Conservation (phyloP, 2,329 filamentous ascomycete genomes). For the Ophiostoma ips region DNA sequence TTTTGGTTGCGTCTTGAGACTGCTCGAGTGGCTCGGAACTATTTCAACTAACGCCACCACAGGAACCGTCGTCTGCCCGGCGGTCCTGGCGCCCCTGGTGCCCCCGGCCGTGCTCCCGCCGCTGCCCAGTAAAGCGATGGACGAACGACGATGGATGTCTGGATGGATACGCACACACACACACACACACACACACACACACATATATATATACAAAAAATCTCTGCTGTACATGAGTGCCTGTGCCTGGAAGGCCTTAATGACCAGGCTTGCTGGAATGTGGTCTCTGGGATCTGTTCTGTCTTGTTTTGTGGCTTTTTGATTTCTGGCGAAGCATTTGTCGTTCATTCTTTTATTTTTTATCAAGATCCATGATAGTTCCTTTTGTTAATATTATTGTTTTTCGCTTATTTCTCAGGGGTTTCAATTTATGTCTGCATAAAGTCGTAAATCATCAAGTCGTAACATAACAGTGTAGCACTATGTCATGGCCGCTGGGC, state of each 20-base stretch:
- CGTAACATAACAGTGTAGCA: not conserved
- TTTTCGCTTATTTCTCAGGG: not conserved
- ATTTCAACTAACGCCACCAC: constrained; percentile 14
- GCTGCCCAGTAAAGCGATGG: constrained; percentile 6
- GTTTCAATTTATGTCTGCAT: not conserved
- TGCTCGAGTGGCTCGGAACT: not conserved
- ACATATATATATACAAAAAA: not conserved
- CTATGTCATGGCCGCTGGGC: not conserved
- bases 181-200: too few species aligned
- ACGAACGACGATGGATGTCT: not conserved
- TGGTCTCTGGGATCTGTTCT: not conserved
- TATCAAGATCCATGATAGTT: not conserved
- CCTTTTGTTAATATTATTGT: not conserved
- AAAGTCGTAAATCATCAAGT: not conserved
- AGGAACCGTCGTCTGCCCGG: constrained; percentile 24
- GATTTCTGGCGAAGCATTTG: not conserved
- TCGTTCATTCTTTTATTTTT: too few species aligned
- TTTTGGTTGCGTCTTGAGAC: not conserved
- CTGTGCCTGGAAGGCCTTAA: not conserved
- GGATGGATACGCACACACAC: too few species aligned
- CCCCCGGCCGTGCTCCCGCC: not conserved
- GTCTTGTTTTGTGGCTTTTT: not conserved
- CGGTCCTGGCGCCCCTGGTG: constrained; percentile 14
- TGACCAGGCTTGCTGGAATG: not conserved
- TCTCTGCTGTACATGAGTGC: too few species aligned